Base-by-base conservation (phyloP, 805 yeast genomes). In the Candida schatavii region DNA sequence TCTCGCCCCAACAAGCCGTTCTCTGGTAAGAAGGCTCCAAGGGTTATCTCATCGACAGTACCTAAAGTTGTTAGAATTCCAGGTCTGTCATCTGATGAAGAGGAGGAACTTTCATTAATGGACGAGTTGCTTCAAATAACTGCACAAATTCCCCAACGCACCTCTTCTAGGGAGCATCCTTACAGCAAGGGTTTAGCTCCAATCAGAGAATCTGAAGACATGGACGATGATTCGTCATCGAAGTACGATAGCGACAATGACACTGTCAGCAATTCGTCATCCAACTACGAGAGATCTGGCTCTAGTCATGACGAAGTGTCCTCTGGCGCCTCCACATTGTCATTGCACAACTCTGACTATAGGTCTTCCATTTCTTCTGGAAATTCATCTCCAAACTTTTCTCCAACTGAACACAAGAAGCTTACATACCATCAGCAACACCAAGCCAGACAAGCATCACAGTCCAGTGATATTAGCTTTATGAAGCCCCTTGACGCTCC, bases 301-400 rank as follows among this genome's bases (percentile, higher is more conserved):
- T 39, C 42, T 32, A 40, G 51, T 42, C 21, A 50, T 15, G 56
- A 55, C 37, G 62, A 56, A 25, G 39, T 49, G 3, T 52, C 60
- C 9, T 59, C 66, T 3, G 61, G 67, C 25, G 54, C 56, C 3
- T 65, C 71, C 5, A 54, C 64, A 10, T 57, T 66, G 39, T 69
- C 74, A 1, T 66, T 70, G 49, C 70, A 66, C 46, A 54, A 62
- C 32, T 59, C 66, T 45, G 69, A 66, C 46, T 59, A 59, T 51
- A 62, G 64, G 46, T 61, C 66, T 6, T 62, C 68, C 7, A 58
- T 64, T 22, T 56, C 61, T 26, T 63, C 68, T n/a, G 68, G 62
- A 7, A 52, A 62, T 17, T 66, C 55, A 7, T 40, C 48, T 13
- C 42, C 49, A 15, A 42, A 44, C 26, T 44, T 46, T 37, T 51